Evolutionary conservation across 768 basidiomycete species (phyloP), one percentile per base, ranked within the genome.

Genomic region (Russula virescens): DNA sequence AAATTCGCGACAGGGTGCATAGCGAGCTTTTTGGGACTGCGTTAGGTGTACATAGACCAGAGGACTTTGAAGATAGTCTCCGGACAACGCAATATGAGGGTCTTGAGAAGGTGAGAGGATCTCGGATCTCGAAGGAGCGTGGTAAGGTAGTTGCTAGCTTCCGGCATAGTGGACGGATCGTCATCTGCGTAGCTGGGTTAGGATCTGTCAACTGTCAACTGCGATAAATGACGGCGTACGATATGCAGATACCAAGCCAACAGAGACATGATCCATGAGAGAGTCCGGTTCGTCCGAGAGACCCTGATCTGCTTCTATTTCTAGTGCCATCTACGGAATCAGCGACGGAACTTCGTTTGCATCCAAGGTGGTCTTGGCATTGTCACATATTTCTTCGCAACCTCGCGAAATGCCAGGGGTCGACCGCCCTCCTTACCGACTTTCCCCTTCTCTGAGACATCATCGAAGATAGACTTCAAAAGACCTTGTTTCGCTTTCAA

Each of bases 41-140:
- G 85, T 48, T 75, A 72, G 71, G 98, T 88, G 74, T 97, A 95
- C 0, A 81, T 80, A 3, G 75, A 69, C 96, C 96, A 98, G 6
- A 97, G 69, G 0, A 78, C 68, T 35, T 74, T 71, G 70, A 95
- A 94, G 2, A 86, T 80, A 19, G 74, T 68, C 7, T 78, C 73
- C 0, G 92, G 86, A 19, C 85, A 82, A 54, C 81, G 80, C 6
- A 76, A 73, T 25, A 94, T 82, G 35, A 96, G 77, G 1, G 85
- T 84, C 72, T 98, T 94, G n/a, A 94, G 79, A 2, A 96, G 79
- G 70, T 95, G 93, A 0, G 95, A 96, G 0, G 94, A 89, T 3
- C 91, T 92, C 2, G 87, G 83, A 69, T 95, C 92, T 53, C 91
- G 83, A 19, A 97, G 79, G 14, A 97, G 80, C 1, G 90, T 89